Evolutionary conservation across 352 stramenopile species (phyloP), one percentile per base, ranked within the genome.

Genomic region (Phytophthora gonapodyides): DNA sequence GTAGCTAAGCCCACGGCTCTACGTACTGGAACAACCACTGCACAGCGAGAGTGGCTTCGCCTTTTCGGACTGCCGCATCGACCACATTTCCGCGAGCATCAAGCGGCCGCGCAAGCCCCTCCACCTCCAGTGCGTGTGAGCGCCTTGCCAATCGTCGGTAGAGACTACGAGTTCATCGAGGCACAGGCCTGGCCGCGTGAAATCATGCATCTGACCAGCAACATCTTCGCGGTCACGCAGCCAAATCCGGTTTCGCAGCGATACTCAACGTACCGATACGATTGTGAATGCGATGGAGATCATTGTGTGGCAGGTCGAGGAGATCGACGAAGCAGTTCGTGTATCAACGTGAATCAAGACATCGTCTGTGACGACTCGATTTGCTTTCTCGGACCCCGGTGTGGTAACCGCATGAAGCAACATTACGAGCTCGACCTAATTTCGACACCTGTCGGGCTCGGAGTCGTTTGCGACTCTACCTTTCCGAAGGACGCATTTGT

Each of bases 301-400:
- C 12, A 8, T 8, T 24, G 37, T 17, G 13, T 43, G 15, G 3
- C 12, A 6, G 13, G 17, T 1, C 11, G 7, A 15, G 37, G 37
- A 43, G 3, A 2, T 10, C 37, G 37, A 24, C 2, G 7, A 8
- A 17, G 0, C 7, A 24, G 37, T 21, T 43, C 37, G 15, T 43
- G 37, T 16, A 43, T 43, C 37, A 43, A 17, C 37, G 15, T 43
- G 37, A 8, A 43, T 43, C 37, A 43, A 17, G 37, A 43, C 37
- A 43, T 43, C 37, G 37, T 17, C 15, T 17, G 37, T 6, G 37
- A 17, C 16, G 37, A 43, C 13, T 21, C 37, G 16, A 43, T 43
- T 17, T 43, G 37, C 37, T 43, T 16, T 16, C 5, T 43, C 13
- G 37, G 37, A 3, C 13, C 37, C 37, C 7, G 7, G 11, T 43